Percentiles rank a stretch among this genome's conserved stretches.
Evolutionary conservation across 2,329 filamentous ascomycete genomes (phyloP).

Genomic region (Aciculosporium take): DNA sequence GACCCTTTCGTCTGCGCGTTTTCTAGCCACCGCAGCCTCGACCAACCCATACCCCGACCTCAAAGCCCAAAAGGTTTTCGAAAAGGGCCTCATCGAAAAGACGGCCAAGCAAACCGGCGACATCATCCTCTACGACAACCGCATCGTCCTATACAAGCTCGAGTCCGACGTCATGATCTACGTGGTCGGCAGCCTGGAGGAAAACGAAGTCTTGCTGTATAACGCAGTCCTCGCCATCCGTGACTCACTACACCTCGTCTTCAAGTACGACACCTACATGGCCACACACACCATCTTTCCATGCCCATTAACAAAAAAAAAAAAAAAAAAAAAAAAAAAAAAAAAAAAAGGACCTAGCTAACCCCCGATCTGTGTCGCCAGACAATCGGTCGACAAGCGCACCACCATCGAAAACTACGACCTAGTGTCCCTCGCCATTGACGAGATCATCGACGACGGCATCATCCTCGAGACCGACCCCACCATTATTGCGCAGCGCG

Average conservation of each 20-base stretch:
- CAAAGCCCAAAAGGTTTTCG: conserved; percentile 91
- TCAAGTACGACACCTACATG: conserved; percentile 51
- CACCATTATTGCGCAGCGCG: conserved; percentile 79
- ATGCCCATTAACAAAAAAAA: neutral
- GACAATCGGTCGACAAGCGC: conserved; percentile 91
- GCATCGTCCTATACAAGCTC: conserved; percentile 93
- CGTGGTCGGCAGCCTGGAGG: conserved; percentile 77
- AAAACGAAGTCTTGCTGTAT: conserved; percentile 95
- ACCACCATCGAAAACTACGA: conserved; percentile 99
- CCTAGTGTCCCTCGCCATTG: conserved; percentile 80
- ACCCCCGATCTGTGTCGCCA: conserved; percentile 23
- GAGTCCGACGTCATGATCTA: conserved; percentile 96
- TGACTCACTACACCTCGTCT: conserved; percentile 77
- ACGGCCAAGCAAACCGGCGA: conserved; percentile 90
- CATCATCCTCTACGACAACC: conserved; percentile 94
- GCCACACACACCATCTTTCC: too few species aligned
- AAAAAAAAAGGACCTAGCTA: neutral
- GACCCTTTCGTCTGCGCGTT: too few species aligned
- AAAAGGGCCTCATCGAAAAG: conserved; percentile 91
- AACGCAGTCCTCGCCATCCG: conserved; percentile 84
- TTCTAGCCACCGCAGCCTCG: conserved; percentile 28
- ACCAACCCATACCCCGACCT: conserved; percentile 70
- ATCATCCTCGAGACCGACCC: conserved; percentile 97
- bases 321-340: neutral
- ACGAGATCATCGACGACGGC: conserved; percentile 90